A percentile compares a stretch with the other conserved stretches of the same genome.
Evolutionary conservation across 495 filamentous ascomycete species (phyloP).

Genomic region (Penicillium canescens): DNA sequence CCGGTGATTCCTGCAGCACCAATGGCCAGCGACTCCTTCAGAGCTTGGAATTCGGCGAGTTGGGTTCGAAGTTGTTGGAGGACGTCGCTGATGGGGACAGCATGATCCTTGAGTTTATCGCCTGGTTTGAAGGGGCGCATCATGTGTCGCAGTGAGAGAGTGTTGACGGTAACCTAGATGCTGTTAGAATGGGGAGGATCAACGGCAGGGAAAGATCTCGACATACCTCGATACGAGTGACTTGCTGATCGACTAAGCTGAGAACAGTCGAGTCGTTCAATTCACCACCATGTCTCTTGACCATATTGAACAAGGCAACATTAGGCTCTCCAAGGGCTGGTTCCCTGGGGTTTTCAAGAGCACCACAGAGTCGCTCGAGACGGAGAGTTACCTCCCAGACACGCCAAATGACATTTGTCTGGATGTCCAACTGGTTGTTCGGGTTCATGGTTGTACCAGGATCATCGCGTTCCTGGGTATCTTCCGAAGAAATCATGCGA

Average conservation of each 20-base stretch:
- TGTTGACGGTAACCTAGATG: slow-evolving; percentile 62
- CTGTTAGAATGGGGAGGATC: slow-evolving; percentile 13
- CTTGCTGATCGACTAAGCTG: slow-evolving; percentile 89
- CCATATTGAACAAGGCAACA: slow-evolving; percentile 75
- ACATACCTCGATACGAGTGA: slow-evolving; percentile 91
- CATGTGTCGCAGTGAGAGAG: slow-evolving; percentile 66
- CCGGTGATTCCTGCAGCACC: slow-evolving; percentile 32
- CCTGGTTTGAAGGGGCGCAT: slow-evolving; percentile 51
- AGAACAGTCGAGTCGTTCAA: slow-evolving; percentile 82
- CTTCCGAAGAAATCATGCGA: slow-evolving; percentile 64
- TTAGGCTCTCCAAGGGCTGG: slow-evolving; percentile 68
- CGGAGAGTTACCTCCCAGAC: slow-evolving; percentile 88
- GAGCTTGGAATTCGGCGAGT: slow-evolving; percentile 50
- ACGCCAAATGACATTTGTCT: slow-evolving; percentile 81
- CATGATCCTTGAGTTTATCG: slow-evolving; percentile 48
- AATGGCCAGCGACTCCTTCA: slow-evolving; percentile 47
- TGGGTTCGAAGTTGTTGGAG: slow-evolving; percentile 48
- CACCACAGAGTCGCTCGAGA: slow-evolving; percentile 88
- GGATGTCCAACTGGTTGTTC: slow-evolving; percentile 64
- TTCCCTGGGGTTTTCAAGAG: slow-evolving; percentile 65
- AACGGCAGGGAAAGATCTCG: slow-evolving; percentile 2
- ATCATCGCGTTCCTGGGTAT: slow-evolving; percentile 33
- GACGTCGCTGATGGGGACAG: slow-evolving; percentile 52
- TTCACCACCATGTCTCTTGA: slow-evolving; percentile 82
- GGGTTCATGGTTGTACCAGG: slow-evolving; percentile 45